Evolutionary conservation across 192 early-diverging fungal genomes (phyloP).

Genomic region (Coemansia sp.): DNA sequence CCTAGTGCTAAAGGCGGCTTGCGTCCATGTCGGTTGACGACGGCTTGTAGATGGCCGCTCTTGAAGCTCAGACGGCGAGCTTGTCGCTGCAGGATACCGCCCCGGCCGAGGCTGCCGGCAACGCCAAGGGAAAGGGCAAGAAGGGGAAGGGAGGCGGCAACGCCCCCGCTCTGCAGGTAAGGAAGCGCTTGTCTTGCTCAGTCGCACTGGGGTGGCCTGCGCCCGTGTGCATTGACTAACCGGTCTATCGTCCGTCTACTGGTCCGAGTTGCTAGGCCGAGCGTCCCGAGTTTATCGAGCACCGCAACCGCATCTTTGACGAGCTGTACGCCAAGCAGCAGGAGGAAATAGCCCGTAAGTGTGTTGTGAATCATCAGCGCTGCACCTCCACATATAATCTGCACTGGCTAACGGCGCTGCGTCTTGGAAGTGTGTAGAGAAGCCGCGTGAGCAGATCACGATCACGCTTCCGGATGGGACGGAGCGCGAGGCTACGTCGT

Average conservation of each 20-base stretch:
- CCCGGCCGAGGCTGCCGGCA: too few species aligned
- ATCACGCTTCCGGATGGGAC: constrained; percentile 88
- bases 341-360: constrained; percentile 44
- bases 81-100: constrained; percentile 19
- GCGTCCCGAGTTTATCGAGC: constrained; percentile 44
- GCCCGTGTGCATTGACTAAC: too few species aligned
- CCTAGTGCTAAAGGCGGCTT: too few species aligned
- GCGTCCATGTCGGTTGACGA: too few species aligned
- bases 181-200: neutral
- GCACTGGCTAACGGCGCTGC: neutral
- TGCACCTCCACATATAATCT: neutral
- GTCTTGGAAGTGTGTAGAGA: constrained; percentile 42
- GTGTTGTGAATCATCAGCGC: constrained; percentile 16
- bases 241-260: neutral
- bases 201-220: too few species aligned
- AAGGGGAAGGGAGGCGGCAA: constrained; percentile 13
- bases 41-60: constrained; percentile 38
- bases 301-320: constrained; percentile 49
- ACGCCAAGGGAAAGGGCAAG: constrained; percentile 33
- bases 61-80: constrained; percentile 26
- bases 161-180: constrained; percentile 18
- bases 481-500: constrained; percentile 71
- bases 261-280: constrained; percentile 11
- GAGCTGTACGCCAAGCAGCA: constrained; percentile 45
- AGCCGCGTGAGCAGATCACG: constrained; percentile 67